Evolutionary conservation across 441 rosid genomes (phyloP), one percentile per base, ranked within the genome.

Genomic region (Pelargonium australe): DNA sequence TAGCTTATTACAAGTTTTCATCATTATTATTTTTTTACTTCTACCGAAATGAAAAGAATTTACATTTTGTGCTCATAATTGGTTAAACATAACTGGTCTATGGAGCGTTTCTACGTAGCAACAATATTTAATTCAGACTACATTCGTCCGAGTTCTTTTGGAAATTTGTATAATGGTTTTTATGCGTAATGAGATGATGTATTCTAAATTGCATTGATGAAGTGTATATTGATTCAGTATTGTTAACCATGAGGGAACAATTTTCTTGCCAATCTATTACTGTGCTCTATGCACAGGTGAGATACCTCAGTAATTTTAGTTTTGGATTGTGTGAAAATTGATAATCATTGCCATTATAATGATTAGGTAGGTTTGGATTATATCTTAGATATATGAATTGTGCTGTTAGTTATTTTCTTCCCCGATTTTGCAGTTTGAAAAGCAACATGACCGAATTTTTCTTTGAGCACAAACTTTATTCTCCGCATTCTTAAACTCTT

Each of bases 381-480:
- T 20, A 34, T 58, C 63, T 58, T 20, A 58, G 28, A 58, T 58
- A 20, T 58, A 58, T 20, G 31, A 19, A 20, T 19, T 7, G 13
- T 20, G 28, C 13, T 8, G 63, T 19, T 57, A 12, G 19, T 57
- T 8, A 57, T 14, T 25, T 23, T 69, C 6, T 69, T 13, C n/a
- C 40, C 49, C 14, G 16, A 63, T 64, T 45, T 6, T 13, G 11
- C 23, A 43, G 60, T 37, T 70, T 70, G 13, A 45, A 64, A 45
- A 58, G n/a, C 49, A 34, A 55, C 41, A 68, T 58, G 13, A 69
- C 17, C 17, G 53, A 25, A 40, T 41, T 16, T 69, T 19, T 69
- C 57, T 47, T 58, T 16, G 43, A 28, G 17, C 19, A 12, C 16
- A 16, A 63, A 64, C 14, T 14, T 31, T 5, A 34, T 37, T 41